Conservation (phyloP, 768 basidiomycete genomes). For the Nidularia sp. region DNA sequence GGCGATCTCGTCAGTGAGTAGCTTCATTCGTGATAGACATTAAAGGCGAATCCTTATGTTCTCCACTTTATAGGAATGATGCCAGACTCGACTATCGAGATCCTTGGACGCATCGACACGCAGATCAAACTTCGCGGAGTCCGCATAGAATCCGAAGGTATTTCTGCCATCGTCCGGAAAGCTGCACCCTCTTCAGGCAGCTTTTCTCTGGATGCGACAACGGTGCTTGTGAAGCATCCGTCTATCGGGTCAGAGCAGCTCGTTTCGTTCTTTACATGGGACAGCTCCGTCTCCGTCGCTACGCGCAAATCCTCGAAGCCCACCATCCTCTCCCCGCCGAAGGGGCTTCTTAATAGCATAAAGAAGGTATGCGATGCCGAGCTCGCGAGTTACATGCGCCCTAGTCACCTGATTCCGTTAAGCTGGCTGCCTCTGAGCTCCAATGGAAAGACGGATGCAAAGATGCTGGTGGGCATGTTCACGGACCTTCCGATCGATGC, state of each 20-base stretch:
- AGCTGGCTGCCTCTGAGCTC: constrained; percentile 42
- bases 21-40: background rate
- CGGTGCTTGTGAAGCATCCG: constrained; percentile 39
- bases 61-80: constrained; percentile 33
- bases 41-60: background rate
- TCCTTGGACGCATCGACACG: constrained; percentile 46
- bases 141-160: constrained; percentile 49
- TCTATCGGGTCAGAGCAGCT: constrained; percentile 39
- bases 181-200: constrained; percentile 16
- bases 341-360: constrained; percentile 23
- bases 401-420: constrained; percentile 44
- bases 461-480: constrained; percentile 26
- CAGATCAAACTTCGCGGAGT: constrained; percentile 51
- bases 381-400: constrained; percentile 48
- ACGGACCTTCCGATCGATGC: constrained; percentile 16
- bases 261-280: constrained; percentile 43
- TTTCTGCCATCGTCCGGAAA: constrained; percentile 39
- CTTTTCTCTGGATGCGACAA: constrained; percentile 31
- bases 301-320: constrained; percentile 26
- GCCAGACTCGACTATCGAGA: constrained; percentile 42
- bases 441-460: constrained; percentile 31
- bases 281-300: constrained; percentile 26
- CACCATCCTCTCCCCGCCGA: constrained; percentile 13
- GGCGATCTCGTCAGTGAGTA: constrained; percentile 41
- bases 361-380: constrained; percentile 32